Evolutionary conservation across 495 filamentous ascomycete genomes (phyloP), one percentile per base, ranked within the genome.

Genomic region (Chaetomidium leptoderma): DNA sequence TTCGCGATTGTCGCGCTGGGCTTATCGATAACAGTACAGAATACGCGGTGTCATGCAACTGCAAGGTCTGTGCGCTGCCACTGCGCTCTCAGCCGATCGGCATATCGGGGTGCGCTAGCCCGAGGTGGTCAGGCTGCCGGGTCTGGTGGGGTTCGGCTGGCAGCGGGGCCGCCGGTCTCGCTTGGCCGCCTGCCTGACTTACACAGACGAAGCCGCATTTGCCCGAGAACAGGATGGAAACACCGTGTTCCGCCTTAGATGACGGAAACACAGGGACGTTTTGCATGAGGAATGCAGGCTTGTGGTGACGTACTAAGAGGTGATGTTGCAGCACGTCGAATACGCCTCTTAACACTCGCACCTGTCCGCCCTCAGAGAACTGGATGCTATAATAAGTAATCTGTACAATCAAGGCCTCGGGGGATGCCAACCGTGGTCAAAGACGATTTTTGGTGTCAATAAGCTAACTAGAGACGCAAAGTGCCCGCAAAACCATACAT

Each of bases 21-120:
- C 40, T 55, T 55, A 55, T 45, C 47, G 47, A 50, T 53, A 53
- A 19, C 23, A 14, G 4, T 17, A 8, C 19, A 21, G 21, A n/a
- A 13, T 17, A 39, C 17, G 6, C 14, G n/a, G n/a, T n/a, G n/a
- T n/a, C n/a, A n/a, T n/a, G n/a, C n/a, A n/a, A n/a, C n/a, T n/a
- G n/a, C n/a, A 21, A 32, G 45, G 45, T n/a, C 45, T 29, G 29
- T 48, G 45, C 45, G 17, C 32, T 13, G 13, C 30, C 47, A 24
- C 10, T 48, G 45, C 45, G 17, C 32, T 13, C 14, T 17, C 47
- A 24, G 2, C 1, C n/a, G 27, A 48, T 52, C 49, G 33, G 35
- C 49, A 40, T n/a, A 32, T 52, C 35, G 49, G 49, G 14, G 33
- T 39, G 32, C 8, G 35, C 33, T 29, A 24, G 21, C 29, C 49